Percentiles rank a stretch among this genome's conserved stretches.
Evolutionary conservation across 2,329 filamentous ascomycete species (phyloP).

Genomic region (Fusarium mexicanum): DNA sequence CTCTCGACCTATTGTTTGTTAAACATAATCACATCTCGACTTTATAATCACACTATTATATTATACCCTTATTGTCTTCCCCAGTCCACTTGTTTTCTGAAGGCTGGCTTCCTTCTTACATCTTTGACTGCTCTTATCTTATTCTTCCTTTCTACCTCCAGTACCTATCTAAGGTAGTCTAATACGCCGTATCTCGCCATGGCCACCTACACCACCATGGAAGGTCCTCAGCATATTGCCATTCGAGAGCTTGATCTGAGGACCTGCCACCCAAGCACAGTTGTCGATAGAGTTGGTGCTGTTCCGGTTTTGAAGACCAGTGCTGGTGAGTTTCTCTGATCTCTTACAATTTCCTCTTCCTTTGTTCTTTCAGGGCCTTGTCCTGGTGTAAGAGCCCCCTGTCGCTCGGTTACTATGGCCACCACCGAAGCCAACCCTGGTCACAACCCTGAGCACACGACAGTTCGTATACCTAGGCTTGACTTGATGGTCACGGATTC

Average conservation of each 20-base stretch:
- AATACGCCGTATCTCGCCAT: constrained; percentile 20
- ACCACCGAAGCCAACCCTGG: constrained; percentile 27
- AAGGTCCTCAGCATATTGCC: constrained; percentile 47
- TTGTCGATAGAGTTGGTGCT: constrained; percentile 64
- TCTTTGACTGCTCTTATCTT: constrained; percentile 12
- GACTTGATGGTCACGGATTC: not conserved
- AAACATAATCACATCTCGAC: constrained; percentile 16
- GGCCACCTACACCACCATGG: constrained; percentile 39
- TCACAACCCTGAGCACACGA: constrained; percentile 12
- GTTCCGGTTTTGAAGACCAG: constrained; percentile 68
- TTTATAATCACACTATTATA: constrained; percentile 21
- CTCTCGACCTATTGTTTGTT: constrained; percentile 15
- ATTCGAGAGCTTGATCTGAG: constrained; percentile 63
- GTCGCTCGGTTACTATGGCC: constrained; percentile 33
- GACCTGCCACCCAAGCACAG: constrained; percentile 57
- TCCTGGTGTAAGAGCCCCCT: constrained; percentile 25
- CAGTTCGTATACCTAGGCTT: not conserved
- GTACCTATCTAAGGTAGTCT: constrained; percentile 4
- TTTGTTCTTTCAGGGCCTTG: constrained; percentile 7
- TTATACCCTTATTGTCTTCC: constrained; percentile 19
- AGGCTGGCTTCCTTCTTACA: constrained; percentile 42
- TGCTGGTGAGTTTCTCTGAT: constrained; percentile 60
- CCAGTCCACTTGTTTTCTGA: constrained; percentile 34
- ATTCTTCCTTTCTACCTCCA: constrained; percentile 11
- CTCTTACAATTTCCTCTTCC: constrained; percentile 4